Evolutionary conservation across 441 rosid species (phyloP).

Genomic region (Hura crepitans): DNA sequence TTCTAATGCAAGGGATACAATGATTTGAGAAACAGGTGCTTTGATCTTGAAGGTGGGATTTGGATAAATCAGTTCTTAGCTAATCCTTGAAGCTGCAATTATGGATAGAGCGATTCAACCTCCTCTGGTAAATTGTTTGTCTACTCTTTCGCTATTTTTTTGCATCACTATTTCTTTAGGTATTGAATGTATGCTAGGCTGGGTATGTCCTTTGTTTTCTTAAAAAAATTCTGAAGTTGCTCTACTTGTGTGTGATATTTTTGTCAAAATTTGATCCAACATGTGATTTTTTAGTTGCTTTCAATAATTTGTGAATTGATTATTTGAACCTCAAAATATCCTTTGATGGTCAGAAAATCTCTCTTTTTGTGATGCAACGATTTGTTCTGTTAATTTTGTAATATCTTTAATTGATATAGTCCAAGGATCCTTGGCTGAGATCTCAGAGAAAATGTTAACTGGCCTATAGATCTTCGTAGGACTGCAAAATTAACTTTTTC

Average conservation of each 20-base stretch:
- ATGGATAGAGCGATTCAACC: slow-evolving; percentile 71
- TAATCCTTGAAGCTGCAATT: slow-evolving; percentile 24
- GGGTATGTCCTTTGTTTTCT: slow-evolving; percentile 3
- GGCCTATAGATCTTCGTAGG: slow-evolving; percentile 6
- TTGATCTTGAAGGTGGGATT: slow-evolving; percentile 31
- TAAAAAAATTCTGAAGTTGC: slow-evolving; percentile 11
- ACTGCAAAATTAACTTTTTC: slow-evolving; percentile 4
- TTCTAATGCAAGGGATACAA: slow-evolving; percentile 15
- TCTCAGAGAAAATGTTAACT: slow-evolving; percentile 3
- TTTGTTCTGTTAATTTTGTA: not conserved
- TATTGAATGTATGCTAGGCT: slow-evolving; percentile 17
- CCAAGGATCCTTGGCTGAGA: not conserved
- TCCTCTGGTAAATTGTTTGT: slow-evolving; percentile 51
- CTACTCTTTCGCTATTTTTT: slow-evolving; percentile 8
- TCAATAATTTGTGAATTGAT: not conserved
- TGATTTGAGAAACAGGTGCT: slow-evolving; percentile 23
- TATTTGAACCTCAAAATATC: not conserved
- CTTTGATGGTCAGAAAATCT: not conserved
- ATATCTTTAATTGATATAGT: slow-evolving; percentile 3
- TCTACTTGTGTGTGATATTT: slow-evolving; percentile 9
- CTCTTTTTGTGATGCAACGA: not conserved
- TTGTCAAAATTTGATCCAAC: not conserved
- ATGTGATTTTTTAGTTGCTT: not conserved
- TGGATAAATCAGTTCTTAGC: slow-evolving; percentile 26
- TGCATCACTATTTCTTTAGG: slow-evolving; percentile 7